A percentile compares a stretch with the other conserved stretches of the same genome.
Conservation (phyloP, 2,329 filamentous ascomycete genomes). For the Arachnomyces sp. region DNA sequence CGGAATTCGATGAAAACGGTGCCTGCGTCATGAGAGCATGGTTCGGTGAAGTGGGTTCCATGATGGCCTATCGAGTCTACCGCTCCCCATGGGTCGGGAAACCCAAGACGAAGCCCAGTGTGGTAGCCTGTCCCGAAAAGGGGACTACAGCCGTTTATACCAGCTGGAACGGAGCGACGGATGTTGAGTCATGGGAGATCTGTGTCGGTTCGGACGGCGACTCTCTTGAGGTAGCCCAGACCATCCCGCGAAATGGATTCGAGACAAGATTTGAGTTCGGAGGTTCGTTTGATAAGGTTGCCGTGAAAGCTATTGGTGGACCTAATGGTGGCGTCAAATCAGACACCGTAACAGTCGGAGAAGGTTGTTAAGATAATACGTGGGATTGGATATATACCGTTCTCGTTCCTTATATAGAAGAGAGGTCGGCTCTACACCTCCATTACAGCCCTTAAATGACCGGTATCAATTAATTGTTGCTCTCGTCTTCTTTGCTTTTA, state of each 20-base stretch:
- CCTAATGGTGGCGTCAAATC: constrained; percentile 4
- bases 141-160: constrained; percentile 5
- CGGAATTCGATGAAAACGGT: constrained; percentile 8
- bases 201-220: not conserved
- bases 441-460: no score
- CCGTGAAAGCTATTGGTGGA: constrained; percentile 6
- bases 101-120: constrained; percentile 5
- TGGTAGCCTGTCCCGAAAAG: constrained; percentile 3
- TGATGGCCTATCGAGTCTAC: constrained; percentile 3
- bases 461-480: no score
- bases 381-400: no score
- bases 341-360: not conserved
- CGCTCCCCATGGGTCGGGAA: constrained; percentile 4
- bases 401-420: no score
- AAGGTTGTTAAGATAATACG: no score
- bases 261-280: constrained; percentile 3
- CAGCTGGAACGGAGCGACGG: constrained; percentile 13
- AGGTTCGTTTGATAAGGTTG: not conserved
- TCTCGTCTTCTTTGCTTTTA: no score
- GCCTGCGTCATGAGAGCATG: constrained; percentile 5
- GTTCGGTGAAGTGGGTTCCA: constrained; percentile 3
- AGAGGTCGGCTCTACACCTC: no score
- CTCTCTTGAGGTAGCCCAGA: not conserved
- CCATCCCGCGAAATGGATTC: constrained; percentile 3
- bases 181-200: constrained; percentile 7